These are phyloP conservation scores for Batrachochytrium dendrobatidis DNA, from an alignment of 371 early-diverging fungal species.

Conservation along the genomic window DNA sequence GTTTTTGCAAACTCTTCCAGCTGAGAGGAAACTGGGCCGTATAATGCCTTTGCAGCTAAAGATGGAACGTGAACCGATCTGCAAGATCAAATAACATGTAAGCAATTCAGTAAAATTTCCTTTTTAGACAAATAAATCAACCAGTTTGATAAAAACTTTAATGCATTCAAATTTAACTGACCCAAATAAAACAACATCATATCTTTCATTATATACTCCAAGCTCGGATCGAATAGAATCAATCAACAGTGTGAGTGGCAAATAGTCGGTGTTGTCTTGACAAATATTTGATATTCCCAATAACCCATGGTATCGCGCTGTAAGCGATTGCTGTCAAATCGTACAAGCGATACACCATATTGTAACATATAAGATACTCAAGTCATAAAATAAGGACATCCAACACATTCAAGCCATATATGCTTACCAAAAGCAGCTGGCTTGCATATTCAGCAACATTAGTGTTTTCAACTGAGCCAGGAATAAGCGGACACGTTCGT, in stretches of 20 bases:
- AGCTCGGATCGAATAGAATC: conserved; percentile 16
- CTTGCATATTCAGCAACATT: conserved; percentile 6
- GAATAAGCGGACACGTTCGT: conserved; percentile 2
- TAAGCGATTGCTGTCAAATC: conserved; percentile 9
- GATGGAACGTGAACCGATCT: conserved; percentile 31
- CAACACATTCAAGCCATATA: too few species aligned
- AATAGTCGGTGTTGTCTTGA: not conserved
- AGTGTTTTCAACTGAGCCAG: not conserved
- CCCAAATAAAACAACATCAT: conserved; percentile 21
- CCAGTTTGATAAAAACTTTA: too few species aligned
- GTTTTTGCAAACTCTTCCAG: conserved; percentile 21
- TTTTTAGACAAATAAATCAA: not conserved
- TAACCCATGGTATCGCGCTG: conserved; percentile 15
- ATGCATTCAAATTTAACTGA: too few species aligned
- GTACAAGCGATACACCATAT: too few species aligned
- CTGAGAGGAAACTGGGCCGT: conserved; percentile 13
- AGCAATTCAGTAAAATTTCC: not conserved
- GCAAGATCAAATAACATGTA: too few species aligned
- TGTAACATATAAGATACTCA: too few species aligned
- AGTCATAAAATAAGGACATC: too few species aligned
- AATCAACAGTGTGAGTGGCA: conserved; percentile 12
- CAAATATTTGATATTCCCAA: conserved; percentile 11
- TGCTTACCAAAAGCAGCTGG: conserved; percentile 2
- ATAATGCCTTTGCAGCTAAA: conserved; percentile 25
- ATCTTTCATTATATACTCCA: conserved; percentile 11